phyloP scores from a whole-genome alignment of 306 rosid genomes.

The Inga leiocalycina region DNA sequence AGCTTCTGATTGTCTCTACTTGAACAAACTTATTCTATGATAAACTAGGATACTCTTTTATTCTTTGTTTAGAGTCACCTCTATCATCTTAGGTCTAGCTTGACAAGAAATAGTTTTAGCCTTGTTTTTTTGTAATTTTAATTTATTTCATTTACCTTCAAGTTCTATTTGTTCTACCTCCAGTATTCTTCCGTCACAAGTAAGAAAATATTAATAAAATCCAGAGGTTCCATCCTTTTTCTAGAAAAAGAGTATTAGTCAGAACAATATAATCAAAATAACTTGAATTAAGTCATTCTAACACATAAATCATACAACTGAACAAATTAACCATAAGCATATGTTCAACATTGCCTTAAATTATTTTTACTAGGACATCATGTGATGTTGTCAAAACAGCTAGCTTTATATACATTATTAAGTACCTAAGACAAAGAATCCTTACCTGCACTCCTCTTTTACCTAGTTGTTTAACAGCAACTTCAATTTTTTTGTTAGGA shows the following conservation, averaged over 20 bases:
- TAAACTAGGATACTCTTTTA: neutral
- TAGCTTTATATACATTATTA: neutral
- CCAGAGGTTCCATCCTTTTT: neutral
- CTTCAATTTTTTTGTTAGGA: constrained; percentile 66
- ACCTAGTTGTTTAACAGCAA: constrained; percentile 92
- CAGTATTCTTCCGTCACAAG: neutral
- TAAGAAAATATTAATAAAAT: neutral
- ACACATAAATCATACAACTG: neutral
- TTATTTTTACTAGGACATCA: neutral
- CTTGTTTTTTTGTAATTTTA: neutral
- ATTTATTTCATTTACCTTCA: neutral
- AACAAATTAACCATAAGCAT: constrained; percentile 18
- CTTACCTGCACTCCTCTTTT: constrained; percentile 91
- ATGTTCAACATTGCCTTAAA: neutral
- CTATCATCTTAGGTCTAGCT: neutral
- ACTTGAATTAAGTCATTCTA: neutral
- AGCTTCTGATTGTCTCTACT: constrained; percentile 19
- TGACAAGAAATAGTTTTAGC: neutral
- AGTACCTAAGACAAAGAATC: constrained; percentile 24
- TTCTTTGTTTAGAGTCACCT: neutral
- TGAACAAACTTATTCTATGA: constrained; percentile 10
- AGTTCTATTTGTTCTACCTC: neutral
- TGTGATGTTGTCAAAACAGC: neutral
- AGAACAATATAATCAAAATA: neutral
- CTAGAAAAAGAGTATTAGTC: neutral